Evolutionary conservation across 2,329 filamentous ascomycete species (phyloP), one percentile per base, ranked within the genome.

Genomic region (Colletotrichum sp.): DNA sequence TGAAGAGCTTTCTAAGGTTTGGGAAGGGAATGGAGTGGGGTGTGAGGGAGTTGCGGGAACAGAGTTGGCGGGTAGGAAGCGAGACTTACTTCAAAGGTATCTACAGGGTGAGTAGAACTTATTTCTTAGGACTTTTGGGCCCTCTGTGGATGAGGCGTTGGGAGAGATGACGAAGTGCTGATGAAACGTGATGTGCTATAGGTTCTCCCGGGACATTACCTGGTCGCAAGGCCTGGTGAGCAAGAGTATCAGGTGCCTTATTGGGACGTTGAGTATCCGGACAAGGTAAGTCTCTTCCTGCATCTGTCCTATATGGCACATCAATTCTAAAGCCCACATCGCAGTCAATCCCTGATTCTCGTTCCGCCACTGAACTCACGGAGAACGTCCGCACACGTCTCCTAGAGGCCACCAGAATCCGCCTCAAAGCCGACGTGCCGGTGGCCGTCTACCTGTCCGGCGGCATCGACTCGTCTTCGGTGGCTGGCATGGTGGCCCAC

Each of bases 361-460:
- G 34, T 16, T 38, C 34, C 34, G 34, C 34, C 34, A 38, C 15
- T 0, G 34, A 38, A 38, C 34, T 38, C 34, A 38, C 34, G 7
- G 48, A 55, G n/a, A 55, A n/a, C 21, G 90, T 88, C 0, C 28
- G 16, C 16, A 13, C 8, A 48, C 83, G 84, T 4, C 78, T 92
- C 13, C 79, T 90, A 2, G 88, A 91, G 43, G 84, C 90, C 0
- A 83, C 91, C 12, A 84, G 85, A 12, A 76, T 90, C 26, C 87
- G 90, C 10, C 82, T 92, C 8, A 84, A 87, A 30, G 90, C 90
- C 2, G 91, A 92, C 79, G 90, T 92, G 0, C 89, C 89, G 1
- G 83, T 92, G 4, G 90, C 88, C 4, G 82, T 92, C 69, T 91
- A 90, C 73, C 82, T 92, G 0, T 88, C 86, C 16, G 90, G 91